Percentiles rank a stretch among this genome's conserved stretches.
phyloP scores from a whole-genome alignment of 805 yeast genomes.

The Candida parachauliodes region DNA sequence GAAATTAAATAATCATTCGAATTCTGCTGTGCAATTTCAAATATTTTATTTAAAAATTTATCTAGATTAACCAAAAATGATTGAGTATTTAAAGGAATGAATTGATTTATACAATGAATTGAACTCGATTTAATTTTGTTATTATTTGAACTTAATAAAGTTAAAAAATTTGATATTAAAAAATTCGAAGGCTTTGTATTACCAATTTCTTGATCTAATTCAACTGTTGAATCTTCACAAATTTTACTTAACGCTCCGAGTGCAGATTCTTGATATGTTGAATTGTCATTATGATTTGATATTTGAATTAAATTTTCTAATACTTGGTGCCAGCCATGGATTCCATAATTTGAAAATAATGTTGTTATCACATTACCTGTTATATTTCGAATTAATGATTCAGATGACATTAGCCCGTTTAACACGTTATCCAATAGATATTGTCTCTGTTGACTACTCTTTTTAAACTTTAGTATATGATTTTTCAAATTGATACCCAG shows the following conservation, averaged over 20 bases:
- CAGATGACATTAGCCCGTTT: slow-evolving; percentile 53
- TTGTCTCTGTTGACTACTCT: slow-evolving; percentile 15
- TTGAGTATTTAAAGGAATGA: slow-evolving; percentile 68
- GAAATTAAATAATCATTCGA: slow-evolving; percentile 54
- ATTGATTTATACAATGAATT: slow-evolving; percentile 71
- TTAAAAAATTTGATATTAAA: slow-evolving; percentile 63
- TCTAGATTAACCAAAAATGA: slow-evolving; percentile 63
- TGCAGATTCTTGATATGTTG: slow-evolving; percentile 60
- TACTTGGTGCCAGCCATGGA: slow-evolving; percentile 68
- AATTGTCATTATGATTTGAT: slow-evolving; percentile 23
- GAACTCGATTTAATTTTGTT: slow-evolving; percentile 56
- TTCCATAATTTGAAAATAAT: slow-evolving; percentile 65
- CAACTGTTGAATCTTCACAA: slow-evolving; percentile 78
- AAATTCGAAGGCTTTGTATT: slow-evolving; percentile 66
- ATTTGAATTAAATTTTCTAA: slow-evolving; percentile 66
- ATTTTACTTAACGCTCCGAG: slow-evolving; percentile 79
- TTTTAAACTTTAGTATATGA: slow-evolving; percentile 45
- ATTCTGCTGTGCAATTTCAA: slow-evolving; percentile 60
- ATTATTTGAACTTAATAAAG: slow-evolving; percentile 37
- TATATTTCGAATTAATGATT: slow-evolving; percentile 72
- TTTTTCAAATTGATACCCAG: slow-evolving; percentile 88
- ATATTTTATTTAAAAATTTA: slow-evolving; percentile 58
- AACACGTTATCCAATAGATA: slow-evolving; percentile 42
- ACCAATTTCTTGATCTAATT: slow-evolving; percentile 61
- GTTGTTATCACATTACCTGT: slow-evolving; percentile 90